A percentile compares a stretch with the other conserved stretches of the same genome.
These are phyloP conservation scores for Neurospora sp. DNA, from an alignment of 495 filamentous ascomycete species.

Conservation along the genomic window DNA sequence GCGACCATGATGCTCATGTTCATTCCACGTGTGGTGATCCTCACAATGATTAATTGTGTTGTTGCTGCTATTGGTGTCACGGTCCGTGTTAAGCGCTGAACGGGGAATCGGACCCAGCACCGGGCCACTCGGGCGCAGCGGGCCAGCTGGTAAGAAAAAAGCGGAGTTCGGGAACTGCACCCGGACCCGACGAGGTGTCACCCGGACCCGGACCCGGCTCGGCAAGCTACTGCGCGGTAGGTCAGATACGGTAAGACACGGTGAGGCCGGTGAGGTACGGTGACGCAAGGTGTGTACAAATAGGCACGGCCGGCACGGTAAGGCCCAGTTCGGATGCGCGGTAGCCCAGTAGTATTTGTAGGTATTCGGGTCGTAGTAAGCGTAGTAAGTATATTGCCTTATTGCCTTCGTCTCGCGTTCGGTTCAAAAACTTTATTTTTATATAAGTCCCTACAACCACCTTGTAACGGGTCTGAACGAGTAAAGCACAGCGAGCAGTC, in stretches of 20 bases:
- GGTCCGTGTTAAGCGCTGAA: neutral
- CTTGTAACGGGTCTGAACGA: too few species aligned
- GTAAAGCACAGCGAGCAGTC: too few species aligned
- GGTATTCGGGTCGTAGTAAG: too few species aligned
- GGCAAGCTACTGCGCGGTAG: neutral
- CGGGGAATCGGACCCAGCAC: neutral
- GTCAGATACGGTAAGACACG: neutral
- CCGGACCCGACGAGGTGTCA: neutral
- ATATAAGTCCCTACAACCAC: too few species aligned
- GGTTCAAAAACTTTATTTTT: too few species aligned
- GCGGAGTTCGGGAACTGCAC: neutral
- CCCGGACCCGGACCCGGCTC: neutral
- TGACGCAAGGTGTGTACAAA: neutral
- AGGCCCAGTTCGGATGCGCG: too few species aligned
- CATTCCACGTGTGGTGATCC: neutral
- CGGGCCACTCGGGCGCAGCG: neutral
- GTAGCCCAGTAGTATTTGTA: too few species aligned
- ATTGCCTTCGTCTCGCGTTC: too few species aligned
- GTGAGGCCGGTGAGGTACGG: neutral
- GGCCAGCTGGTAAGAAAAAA: neutral
- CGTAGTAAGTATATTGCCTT: too few species aligned
- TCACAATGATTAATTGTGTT: neutral
- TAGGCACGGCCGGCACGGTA: neutral
- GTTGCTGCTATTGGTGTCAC: neutral
- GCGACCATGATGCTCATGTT: neutral